phyloP scores from a whole-genome alignment of 192 early-diverging fungal genomes.

The Radiomyces spectabilis region DNA sequence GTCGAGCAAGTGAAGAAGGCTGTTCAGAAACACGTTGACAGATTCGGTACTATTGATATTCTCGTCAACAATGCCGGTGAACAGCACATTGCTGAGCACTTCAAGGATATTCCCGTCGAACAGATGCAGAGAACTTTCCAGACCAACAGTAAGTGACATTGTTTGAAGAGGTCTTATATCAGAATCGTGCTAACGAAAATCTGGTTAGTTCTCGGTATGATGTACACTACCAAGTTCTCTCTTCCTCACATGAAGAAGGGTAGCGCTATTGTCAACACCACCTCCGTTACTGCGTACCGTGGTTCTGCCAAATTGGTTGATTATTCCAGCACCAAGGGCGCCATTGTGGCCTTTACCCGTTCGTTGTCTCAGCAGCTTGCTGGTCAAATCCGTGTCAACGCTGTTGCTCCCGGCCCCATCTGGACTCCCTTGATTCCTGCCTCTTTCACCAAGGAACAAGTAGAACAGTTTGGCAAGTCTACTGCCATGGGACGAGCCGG shows the following conservation, averaged over 20 bases:
- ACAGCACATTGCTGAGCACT: conserved; percentile 4
- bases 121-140: conserved; percentile 38
- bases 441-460: conserved; percentile 19
- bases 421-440: conserved; percentile 40
- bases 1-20: conserved; percentile 12
- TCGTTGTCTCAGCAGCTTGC: conserved; percentile 30
- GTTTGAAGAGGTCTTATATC: not conserved
- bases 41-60: conserved; percentile 27
- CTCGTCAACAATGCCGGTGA: conserved; percentile 27
- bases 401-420: conserved; percentile 30
- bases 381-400: conserved; percentile 35
- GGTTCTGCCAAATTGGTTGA: conserved; percentile 30
- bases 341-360: conserved; percentile 39
- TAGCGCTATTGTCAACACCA: conserved; percentile 35
- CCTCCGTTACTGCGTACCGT: conserved; percentile 37
- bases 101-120: conserved; percentile 21
- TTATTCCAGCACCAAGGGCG: conserved; percentile 39
- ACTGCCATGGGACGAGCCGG: conserved; percentile 30
- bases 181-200: not conserved
- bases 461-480: conserved; percentile 25
- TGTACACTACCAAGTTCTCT: conserved; percentile 33
- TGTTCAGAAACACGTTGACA: conserved; percentile 19
- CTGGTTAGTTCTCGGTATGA: conserved; percentile 24
- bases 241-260: conserved; percentile 32
- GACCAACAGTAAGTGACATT: conserved; percentile 17